A percentile compares a stretch with the other conserved stretches of the same genome.
These are phyloP conservation scores for Hypomyces rosellus DNA, from an alignment of 2,329 filamentous ascomycete genomes.

Conservation along the genomic window DNA sequence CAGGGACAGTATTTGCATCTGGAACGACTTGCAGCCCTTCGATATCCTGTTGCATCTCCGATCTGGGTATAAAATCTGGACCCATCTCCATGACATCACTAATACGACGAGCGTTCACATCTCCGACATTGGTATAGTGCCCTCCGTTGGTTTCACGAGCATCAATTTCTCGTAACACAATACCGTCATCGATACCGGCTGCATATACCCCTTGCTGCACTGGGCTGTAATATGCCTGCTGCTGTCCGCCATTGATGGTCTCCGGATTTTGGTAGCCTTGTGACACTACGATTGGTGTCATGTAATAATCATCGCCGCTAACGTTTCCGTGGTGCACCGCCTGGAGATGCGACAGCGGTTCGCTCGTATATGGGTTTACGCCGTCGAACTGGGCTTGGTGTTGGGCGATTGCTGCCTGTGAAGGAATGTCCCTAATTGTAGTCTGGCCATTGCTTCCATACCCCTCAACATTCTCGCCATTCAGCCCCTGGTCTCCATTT, in stretches of 20 bases:
- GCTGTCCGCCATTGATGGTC: background rate
- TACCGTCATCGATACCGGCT: background rate
- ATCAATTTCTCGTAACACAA: background rate
- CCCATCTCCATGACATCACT: constrained; percentile 14
- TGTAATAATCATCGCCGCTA: constrained; percentile 9
- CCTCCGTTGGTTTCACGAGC: constrained; percentile 9
- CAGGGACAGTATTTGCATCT: constrained; percentile 13
- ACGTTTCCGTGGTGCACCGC: constrained; percentile 12
- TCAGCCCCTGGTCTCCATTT: constrained; percentile 28
- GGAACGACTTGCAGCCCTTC: constrained; percentile 13
- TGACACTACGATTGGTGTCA: constrained; percentile 1
- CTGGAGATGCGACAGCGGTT: constrained; percentile 28
- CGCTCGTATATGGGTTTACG: constrained; percentile 51
- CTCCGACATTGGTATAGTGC: constrained; percentile 11
- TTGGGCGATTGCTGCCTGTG: constrained; percentile 44
- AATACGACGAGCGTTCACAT: constrained; percentile 1
- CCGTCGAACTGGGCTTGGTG: constrained; percentile 48
- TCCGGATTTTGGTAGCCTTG: background rate
- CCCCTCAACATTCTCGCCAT: constrained; percentile 22
- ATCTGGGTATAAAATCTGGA: constrained; percentile 13
- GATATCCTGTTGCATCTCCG: constrained; percentile 18
- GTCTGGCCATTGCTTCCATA: constrained; percentile 42
- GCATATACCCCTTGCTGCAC: background rate
- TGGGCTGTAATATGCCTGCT: background rate
- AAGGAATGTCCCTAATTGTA: constrained; percentile 43